These are phyloP conservation scores for Arthrobotrys sphaeroides DNA, from an alignment of 2,329 filamentous ascomycete genomes.

Conservation along the genomic window DNA sequence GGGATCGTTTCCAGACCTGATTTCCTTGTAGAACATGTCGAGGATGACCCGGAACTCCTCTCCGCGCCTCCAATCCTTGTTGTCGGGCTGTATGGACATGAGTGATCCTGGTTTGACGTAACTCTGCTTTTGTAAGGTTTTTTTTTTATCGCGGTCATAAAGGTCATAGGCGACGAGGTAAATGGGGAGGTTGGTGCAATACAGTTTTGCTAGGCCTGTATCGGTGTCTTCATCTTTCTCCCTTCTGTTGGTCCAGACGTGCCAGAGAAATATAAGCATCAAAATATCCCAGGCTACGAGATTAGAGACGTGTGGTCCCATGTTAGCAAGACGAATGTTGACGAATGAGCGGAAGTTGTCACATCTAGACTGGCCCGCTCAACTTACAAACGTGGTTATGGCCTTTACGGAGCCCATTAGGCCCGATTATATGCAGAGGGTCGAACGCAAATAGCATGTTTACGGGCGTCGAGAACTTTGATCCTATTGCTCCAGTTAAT, in stretches of 20 bases:
- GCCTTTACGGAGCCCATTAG: neutral
- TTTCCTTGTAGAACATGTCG: neutral
- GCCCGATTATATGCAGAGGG: slow-evolving; percentile 9
- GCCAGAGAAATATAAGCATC: neutral
- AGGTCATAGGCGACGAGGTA: neutral
- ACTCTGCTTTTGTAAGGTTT: neutral
- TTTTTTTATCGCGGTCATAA: neutral
- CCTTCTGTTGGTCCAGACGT: neutral
- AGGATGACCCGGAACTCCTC: neutral
- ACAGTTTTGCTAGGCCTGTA: neutral
- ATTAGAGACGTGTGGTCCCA: neutral
- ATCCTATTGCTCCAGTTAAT: too few relatives aligned
- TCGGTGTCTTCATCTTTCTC: neutral
- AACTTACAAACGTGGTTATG: slow-evolving; percentile 12
- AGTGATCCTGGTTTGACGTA: neutral
- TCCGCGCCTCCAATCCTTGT: too few relatives aligned
- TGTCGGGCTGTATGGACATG: neutral
- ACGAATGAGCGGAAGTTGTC: neutral
- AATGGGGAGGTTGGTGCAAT: slow-evolving; percentile 1
- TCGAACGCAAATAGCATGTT: neutral
- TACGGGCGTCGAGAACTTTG: slow-evolving; percentile 20
- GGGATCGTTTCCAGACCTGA: too few relatives aligned
- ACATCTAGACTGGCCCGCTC: neutral
- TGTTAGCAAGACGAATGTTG: neutral
- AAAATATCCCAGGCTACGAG: slow-evolving; percentile 6